Evolutionary conservation across 148 eudicot genomes (phyloP).

Genomic region (Selenicereus undatus): DNA sequence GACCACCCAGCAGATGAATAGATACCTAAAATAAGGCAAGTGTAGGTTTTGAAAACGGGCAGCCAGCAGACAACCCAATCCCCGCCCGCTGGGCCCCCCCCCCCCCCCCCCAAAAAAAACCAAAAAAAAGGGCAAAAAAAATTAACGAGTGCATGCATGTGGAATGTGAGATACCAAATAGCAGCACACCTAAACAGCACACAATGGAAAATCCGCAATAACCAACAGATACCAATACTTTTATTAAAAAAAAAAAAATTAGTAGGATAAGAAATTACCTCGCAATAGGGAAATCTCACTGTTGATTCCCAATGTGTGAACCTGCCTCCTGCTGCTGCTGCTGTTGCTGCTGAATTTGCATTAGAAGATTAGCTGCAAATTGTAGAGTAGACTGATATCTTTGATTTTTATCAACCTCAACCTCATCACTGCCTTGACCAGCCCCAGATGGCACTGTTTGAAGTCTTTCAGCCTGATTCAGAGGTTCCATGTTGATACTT

Average conservation of each 20-base stretch:
- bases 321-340: slow-evolving; percentile 40
- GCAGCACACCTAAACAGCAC: background rate
- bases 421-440: slow-evolving; percentile 45
- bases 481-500: slow-evolving; percentile 26
- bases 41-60: no score
- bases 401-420: slow-evolving; percentile 76
- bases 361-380: slow-evolving; percentile 85
- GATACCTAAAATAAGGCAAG: no score
- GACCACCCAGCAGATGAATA: no score
- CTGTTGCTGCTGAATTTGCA: slow-evolving; percentile 71
- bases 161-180: background rate
- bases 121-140: background rate
- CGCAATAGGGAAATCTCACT: slow-evolving; percentile 20
- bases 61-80: no score
- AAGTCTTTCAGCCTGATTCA: slow-evolving; percentile 38
- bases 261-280: slow-evolving; percentile 40
- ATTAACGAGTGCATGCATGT: background rate
- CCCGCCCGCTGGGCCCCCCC: no score
- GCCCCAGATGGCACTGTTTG: slow-evolving; percentile 42
- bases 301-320: slow-evolving; percentile 55
- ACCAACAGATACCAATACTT: background rate
- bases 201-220: background rate
- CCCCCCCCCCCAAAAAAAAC: background rate
- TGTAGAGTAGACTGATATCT: slow-evolving; percentile 81
- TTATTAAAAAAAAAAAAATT: background rate